phyloP scores from a whole-genome alignment of 345 rosid species.

The Camelina sativa region DNA sequence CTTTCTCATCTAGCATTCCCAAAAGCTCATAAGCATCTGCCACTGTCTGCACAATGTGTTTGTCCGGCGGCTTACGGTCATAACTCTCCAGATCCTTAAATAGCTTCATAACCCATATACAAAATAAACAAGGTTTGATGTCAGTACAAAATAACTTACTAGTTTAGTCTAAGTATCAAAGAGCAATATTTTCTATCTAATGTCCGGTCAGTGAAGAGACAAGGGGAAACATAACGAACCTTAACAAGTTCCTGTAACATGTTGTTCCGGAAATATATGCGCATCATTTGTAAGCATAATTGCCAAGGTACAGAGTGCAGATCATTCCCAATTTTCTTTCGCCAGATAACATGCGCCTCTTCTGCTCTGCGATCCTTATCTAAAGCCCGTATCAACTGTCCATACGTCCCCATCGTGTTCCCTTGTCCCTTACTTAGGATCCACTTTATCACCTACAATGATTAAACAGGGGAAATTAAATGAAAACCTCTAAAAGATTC shows the following conservation, averaged over 20 bases:
- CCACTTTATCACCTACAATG: slow-evolving; percentile 90
- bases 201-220: not conserved
- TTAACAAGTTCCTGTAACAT: slow-evolving; percentile 74
- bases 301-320: slow-evolving; percentile 96
- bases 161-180: not conserved
- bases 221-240: slow-evolving; percentile 49
- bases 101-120: slow-evolving; percentile 55
- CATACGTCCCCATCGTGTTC: slow-evolving; percentile 80
- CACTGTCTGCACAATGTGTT: slow-evolving; percentile 72
- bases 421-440: slow-evolving; percentile 98
- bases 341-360: slow-evolving; percentile 90
- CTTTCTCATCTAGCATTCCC: slow-evolving; percentile 72
- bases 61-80: slow-evolving; percentile 79
- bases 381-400: slow-evolving; percentile 74
- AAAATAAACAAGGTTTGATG: slow-evolving; percentile 13
- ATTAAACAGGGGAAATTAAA: not conserved
- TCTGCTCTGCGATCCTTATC: slow-evolving; percentile 90
- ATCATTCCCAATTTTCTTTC: slow-evolving; percentile 69
- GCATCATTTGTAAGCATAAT: slow-evolving; percentile 72
- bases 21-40: slow-evolving; percentile 78
- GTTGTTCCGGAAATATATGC: slow-evolving; percentile 80
- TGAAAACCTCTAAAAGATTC: slow-evolving; percentile 7
- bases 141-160: slow-evolving; percentile 19
- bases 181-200: not conserved
- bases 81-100: slow-evolving; percentile 83